Percentiles rank a stretch among this genome's conserved stretches.
Conservation (phyloP, 768 basidiomycete genomes). For the Tylopilus plumbeoviolaceoides region DNA sequence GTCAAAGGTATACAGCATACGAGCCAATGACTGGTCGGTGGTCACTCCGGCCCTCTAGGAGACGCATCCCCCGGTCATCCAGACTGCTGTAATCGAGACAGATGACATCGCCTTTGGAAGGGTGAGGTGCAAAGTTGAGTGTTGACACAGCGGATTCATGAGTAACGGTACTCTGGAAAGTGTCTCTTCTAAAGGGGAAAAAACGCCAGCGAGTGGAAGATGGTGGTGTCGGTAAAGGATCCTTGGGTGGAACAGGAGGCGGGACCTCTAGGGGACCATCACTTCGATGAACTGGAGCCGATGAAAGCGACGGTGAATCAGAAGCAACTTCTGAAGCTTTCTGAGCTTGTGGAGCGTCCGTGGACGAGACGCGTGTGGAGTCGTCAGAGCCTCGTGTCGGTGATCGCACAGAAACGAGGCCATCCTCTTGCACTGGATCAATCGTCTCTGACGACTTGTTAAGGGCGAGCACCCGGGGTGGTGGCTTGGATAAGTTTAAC, state of each 20-base stretch:
- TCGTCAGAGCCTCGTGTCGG: slow-evolving; percentile 9
- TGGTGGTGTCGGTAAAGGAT: slow-evolving; percentile 20
- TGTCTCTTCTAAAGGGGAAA: slow-evolving; percentile 44
- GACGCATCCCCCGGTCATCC: slow-evolving; percentile 70
- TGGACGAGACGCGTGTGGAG: slow-evolving; percentile 16
- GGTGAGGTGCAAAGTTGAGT: slow-evolving; percentile 24
- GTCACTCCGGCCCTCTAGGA: slow-evolving; percentile 75
- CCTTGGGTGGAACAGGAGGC: slow-evolving; percentile 30
- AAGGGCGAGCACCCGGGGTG: slow-evolving; percentile 14
- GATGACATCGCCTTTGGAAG: slow-evolving; percentile 62
- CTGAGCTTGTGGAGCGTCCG: slow-evolving; percentile 2
- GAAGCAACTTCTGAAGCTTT: slow-evolving; percentile 7
- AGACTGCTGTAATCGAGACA: slow-evolving; percentile 72
- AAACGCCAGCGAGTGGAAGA: slow-evolving; percentile 46
- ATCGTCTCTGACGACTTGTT: slow-evolving; percentile 30
- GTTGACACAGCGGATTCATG: slow-evolving; percentile 23
- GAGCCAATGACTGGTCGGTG: slow-evolving; percentile 83
- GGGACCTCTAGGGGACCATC: slow-evolving; percentile 21
- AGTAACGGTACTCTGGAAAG: slow-evolving; percentile 26
- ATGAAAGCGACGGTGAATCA: slow-evolving; percentile 13
- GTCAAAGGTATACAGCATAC: slow-evolving; percentile 64
- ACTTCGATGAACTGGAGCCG: slow-evolving; percentile 3
- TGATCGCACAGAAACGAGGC: slow-evolving; percentile 4
- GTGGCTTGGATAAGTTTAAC: slow-evolving; percentile 19
- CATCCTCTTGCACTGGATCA: slow-evolving; percentile 6